Conservation (phyloP, 2,329 filamentous ascomycete species). For the Apiospora malaysiana region DNA sequence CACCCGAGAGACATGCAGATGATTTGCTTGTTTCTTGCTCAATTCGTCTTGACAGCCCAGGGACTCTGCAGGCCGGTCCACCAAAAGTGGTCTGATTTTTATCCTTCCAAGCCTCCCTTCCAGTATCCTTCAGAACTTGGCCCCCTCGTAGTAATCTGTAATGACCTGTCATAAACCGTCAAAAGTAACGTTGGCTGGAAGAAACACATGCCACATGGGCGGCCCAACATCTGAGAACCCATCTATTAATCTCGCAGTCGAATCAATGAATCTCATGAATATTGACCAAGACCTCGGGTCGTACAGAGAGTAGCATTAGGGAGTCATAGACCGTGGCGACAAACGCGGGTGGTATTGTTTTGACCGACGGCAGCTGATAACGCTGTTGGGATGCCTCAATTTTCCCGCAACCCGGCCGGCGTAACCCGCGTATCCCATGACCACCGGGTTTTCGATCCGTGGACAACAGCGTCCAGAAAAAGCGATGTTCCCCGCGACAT, state of each 20-base stretch:
- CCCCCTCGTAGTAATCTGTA: neutral
- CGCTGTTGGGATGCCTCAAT: neutral
- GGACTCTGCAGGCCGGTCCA: neutral
- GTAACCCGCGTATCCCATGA: neutral
- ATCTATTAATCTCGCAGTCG: slow-evolving; percentile 6
- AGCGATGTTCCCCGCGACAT: neutral
- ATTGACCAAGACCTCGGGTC: slow-evolving; percentile 15
- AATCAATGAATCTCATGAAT: slow-evolving; percentile 1
- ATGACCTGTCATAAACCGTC: neutral
- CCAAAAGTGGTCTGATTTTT: slow-evolving; percentile 10
- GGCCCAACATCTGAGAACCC: slow-evolving; percentile 4
- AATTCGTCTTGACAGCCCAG: slow-evolving; percentile 7
- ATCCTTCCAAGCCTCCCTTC: neutral
- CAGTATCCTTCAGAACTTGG: neutral
- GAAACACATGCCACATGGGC: slow-evolving; percentile 5
- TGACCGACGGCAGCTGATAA: neutral
- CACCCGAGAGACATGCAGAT: neutral
- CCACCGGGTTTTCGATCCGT: neutral
- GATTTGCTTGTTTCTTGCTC: neutral
- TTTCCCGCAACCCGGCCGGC: neutral
- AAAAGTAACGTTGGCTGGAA: neutral
- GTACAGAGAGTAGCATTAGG: neutral
- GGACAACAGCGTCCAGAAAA: neutral
- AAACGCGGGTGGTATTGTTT: neutral
- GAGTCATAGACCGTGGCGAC: neutral